These are phyloP conservation scores for Chrysoporthe deuterocubensis DNA, from an alignment of 2,329 filamentous ascomycete species.

Conservation along the genomic window DNA sequence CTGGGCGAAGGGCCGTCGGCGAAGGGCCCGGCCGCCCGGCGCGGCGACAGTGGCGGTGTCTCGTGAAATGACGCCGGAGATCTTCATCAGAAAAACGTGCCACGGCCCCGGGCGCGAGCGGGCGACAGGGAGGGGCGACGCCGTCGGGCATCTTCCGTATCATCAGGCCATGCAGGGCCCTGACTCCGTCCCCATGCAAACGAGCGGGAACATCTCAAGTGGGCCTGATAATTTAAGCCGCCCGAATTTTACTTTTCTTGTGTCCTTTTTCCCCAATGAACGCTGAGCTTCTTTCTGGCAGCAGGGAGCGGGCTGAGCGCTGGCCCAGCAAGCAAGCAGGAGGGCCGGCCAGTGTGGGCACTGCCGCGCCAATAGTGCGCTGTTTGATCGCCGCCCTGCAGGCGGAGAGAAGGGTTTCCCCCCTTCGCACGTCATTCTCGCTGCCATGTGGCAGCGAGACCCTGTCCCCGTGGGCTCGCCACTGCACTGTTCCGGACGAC, in stretches of 20 bases:
- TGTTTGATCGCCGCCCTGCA: background rate
- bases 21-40: background rate
- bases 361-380: background rate
- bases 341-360: background rate
- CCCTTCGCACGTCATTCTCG: background rate
- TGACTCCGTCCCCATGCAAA: constrained; percentile 5
- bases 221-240: background rate
- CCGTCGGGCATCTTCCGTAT: constrained; percentile 3
- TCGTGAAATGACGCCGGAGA: background rate
- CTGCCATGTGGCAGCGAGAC: background rate
- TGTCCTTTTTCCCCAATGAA: background rate
- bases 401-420: background rate
- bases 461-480: background rate
- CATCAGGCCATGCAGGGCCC: constrained; percentile 3
- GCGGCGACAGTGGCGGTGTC: background rate
- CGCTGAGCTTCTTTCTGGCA: background rate
- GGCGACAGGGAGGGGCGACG: background rate
- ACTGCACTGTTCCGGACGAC: background rate
- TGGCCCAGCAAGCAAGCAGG: no score
- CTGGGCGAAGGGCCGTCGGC: background rate
- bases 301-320: background rate
- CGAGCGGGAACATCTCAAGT: background rate
- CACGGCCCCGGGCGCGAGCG: background rate
- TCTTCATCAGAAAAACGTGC: constrained; percentile 1
- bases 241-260: no score